phyloP scores from a whole-genome alignment of 192 early-diverging fungal species.

The Backusella parvicylindrica region DNA sequence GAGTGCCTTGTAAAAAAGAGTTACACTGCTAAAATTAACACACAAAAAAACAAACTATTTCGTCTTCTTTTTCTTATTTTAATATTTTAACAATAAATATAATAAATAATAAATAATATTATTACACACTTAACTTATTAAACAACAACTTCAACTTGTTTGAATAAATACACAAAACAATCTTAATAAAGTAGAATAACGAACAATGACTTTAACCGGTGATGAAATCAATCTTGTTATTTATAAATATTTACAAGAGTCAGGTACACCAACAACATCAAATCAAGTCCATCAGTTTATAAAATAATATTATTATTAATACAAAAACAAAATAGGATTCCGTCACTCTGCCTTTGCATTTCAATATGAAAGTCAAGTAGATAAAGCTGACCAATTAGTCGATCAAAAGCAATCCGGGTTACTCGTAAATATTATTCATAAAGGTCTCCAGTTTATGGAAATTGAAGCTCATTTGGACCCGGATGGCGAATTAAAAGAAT shows the following conservation, averaged over 20 bases:
- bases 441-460: slow-evolving; percentile 88
- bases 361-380: slow-evolving; percentile 79
- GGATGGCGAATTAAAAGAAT: slow-evolving; percentile 77
- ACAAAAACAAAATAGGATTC: slow-evolving; percentile 58
- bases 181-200: not conserved
- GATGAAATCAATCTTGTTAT: slow-evolving; percentile 90
- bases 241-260: slow-evolving; percentile 84
- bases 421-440: slow-evolving; percentile 83
- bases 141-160: too few relatives aligned
- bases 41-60: too few relatives aligned
- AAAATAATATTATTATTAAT: not conserved
- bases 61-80: too few relatives aligned
- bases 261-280: slow-evolving; percentile 53
- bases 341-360: slow-evolving; percentile 83
- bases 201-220: slow-evolving; percentile 67
- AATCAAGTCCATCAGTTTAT: not conserved
- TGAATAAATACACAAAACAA: too few relatives aligned
- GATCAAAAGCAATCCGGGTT: slow-evolving; percentile 77
- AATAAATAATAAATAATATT: too few relatives aligned
- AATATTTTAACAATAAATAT: too few relatives aligned
- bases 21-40: too few relatives aligned
- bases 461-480: slow-evolving; percentile 85
- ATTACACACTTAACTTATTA: too few relatives aligned
- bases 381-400: slow-evolving; percentile 52
- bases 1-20: too few relatives aligned